Evolutionary conservation across 2,329 filamentous ascomycete genomes (phyloP).

Genomic region (Fusarium chlamydosporum): DNA sequence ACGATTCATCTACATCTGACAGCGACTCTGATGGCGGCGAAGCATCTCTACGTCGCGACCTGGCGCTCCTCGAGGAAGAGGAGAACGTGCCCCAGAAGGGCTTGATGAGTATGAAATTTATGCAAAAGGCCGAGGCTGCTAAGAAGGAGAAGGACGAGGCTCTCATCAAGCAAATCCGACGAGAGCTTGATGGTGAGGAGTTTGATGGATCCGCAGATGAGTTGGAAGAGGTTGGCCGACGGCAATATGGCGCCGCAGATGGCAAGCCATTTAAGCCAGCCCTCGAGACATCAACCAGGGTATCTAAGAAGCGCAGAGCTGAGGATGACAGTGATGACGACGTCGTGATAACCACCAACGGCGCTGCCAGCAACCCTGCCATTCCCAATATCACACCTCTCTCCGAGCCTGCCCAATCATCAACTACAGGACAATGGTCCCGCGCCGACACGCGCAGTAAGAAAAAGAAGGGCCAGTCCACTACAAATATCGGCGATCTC

Average conservation of each 20-base stretch:
- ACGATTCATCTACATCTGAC: slow-evolving; percentile 68
- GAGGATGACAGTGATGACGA: slow-evolving; percentile 50
- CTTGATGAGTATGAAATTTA: slow-evolving; percentile 90
- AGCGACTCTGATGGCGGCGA: slow-evolving; percentile 71
- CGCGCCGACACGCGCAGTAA: slow-evolving; percentile 57
- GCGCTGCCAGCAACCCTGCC: slow-evolving; percentile 31
- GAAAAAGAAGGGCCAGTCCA: slow-evolving; percentile 57
- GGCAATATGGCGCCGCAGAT: slow-evolving; percentile 72
- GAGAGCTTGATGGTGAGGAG: slow-evolving; percentile 77
- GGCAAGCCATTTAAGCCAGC: slow-evolving; percentile 53
- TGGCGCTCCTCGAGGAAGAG: slow-evolving; percentile 61
- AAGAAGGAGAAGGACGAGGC: slow-evolving; percentile 86
- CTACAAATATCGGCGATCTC: slow-evolving; percentile 55
- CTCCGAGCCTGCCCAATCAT: slow-evolving; percentile 41
- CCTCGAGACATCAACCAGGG: slow-evolving; percentile 50
- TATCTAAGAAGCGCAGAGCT: slow-evolving; percentile 51
- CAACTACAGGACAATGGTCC: slow-evolving; percentile 61
- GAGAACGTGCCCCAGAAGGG: slow-evolving; percentile 72
- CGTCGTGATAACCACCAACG: slow-evolving; percentile 50
- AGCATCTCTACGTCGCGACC: slow-evolving; percentile 64
- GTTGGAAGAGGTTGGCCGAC: slow-evolving; percentile 74
- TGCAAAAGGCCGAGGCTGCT: slow-evolving; percentile 87
- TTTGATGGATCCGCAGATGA: slow-evolving; percentile 66
- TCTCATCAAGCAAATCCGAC: slow-evolving; percentile 76
- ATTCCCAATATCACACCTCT: slow-evolving; percentile 42